A percentile compares a stretch with the other conserved stretches of the same genome.
Evolutionary conservation across 1,139 yeast species (phyloP).

Genomic region (Lodderomyces oxycetoniae): DNA sequence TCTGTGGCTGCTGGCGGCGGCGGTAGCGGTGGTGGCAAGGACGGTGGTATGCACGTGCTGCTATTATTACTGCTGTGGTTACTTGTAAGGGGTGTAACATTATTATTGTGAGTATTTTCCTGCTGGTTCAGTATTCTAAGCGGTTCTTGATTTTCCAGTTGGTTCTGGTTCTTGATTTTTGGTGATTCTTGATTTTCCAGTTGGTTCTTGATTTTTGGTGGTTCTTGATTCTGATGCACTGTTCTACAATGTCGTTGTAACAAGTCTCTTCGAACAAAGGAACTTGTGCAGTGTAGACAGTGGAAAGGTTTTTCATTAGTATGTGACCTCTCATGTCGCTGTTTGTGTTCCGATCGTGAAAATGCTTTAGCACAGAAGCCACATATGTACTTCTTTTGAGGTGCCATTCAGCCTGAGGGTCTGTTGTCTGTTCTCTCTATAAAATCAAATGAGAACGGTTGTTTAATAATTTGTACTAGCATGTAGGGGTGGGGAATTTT

Average conservation of each 20-base stretch:
- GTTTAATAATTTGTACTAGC: no score
- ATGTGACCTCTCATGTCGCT: slow-evolving; percentile 79
- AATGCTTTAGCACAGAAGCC: slow-evolving; percentile 79
- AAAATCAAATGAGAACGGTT: no score
- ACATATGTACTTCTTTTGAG: slow-evolving; percentile 65
- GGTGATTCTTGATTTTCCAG: background rate
- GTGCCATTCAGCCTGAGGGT: slow-evolving; percentile 31
- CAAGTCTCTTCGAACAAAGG: slow-evolving; percentile 73
- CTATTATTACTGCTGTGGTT: no score
- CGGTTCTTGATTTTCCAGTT: no score
- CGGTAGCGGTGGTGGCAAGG: no score
- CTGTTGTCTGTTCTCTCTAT: no score
- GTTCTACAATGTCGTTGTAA: slow-evolving; percentile 75
- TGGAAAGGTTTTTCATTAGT: slow-evolving; percentile 81
- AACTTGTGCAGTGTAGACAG: slow-evolving; percentile 64
- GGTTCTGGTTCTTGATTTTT: background rate
- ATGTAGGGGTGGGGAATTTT: no score
- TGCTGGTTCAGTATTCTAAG: no score
- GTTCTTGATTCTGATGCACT: slow-evolving; percentile 47
- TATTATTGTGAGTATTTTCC: no score
- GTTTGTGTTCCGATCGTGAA: slow-evolving; percentile 75
- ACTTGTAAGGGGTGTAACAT: no score
- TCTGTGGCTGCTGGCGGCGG: background rate
- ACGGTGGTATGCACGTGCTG: no score
- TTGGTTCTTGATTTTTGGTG: background rate